Percentiles rank a stretch among this genome's conserved stretches.
Evolutionary conservation across 208 protist species (phyloP).

Genomic region (Eutreptiella sp.): DNA sequence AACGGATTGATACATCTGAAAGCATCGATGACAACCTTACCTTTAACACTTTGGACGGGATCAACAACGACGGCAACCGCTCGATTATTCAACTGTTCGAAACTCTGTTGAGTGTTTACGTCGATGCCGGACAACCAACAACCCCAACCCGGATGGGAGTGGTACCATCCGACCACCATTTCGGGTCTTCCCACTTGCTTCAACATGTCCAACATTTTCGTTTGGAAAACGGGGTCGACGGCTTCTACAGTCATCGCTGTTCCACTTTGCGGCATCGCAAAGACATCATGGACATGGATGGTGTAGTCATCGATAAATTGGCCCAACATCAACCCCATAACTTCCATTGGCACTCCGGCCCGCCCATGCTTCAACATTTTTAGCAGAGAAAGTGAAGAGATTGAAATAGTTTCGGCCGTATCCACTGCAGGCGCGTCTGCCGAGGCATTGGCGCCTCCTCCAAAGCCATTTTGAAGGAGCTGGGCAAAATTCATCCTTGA

Average conservation of each 20-base stretch:
- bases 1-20: slow-evolving; percentile 95
- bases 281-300: slow-evolving; percentile 96
- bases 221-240: slow-evolving; percentile 99
- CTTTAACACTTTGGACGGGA: slow-evolving; percentile 98
- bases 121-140: slow-evolving; percentile 99
- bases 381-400: slow-evolving; percentile 98
- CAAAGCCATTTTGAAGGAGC: too few relatives aligned
- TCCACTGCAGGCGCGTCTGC: too few relatives aligned
- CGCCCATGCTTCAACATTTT: slow-evolving; percentile 99
- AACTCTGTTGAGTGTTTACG: slow-evolving; percentile 95
- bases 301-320: slow-evolving; percentile 99
- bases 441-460: too few relatives aligned
- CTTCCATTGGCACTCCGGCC: slow-evolving; percentile 99
- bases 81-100: slow-evolving; percentile 93
- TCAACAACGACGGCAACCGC: slow-evolving; percentile 99
- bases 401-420: slow-evolving; percentile 97
- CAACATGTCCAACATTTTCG: slow-evolving; percentile 99
- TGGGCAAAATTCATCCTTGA: too few relatives aligned
- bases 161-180: slow-evolving; percentile 99
- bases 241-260: slow-evolving; percentile 98
- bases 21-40: slow-evolving; percentile 99
- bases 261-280: slow-evolving; percentile 97
- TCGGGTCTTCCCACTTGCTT: slow-evolving; percentile 95
- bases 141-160: slow-evolving; percentile 99
- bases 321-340: slow-evolving; percentile 99